A percentile compares a stretch with the other conserved stretches of the same genome.
phyloP scores from a whole-genome alignment of 192 early-diverging fungal species.

The Powellomyces hirtus region DNA sequence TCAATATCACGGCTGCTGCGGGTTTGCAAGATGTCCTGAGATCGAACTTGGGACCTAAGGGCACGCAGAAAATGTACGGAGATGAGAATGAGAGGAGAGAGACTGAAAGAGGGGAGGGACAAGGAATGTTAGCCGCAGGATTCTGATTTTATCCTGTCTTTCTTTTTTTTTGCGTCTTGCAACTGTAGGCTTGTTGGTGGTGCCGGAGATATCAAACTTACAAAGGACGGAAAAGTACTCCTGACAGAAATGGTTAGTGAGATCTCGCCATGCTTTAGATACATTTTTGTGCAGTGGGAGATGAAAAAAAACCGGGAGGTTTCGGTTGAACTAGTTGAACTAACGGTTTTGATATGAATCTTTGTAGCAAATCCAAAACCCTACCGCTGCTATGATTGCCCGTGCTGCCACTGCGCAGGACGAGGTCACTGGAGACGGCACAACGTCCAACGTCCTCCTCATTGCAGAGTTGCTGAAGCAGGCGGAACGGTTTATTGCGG shows the following conservation, averaged over 20 bases:
- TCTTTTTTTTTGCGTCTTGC: neutral
- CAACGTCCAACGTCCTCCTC: slow-evolving; percentile 93
- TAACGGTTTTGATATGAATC: neutral
- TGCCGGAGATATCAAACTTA: slow-evolving; percentile 92
- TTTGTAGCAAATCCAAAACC: slow-evolving; percentile 97
- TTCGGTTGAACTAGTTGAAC: no score
- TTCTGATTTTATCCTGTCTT: neutral
- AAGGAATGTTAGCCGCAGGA: neutral
- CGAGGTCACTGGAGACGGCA: slow-evolving; percentile 98
- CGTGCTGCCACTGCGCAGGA: slow-evolving; percentile 98
- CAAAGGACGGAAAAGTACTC: slow-evolving; percentile 99
- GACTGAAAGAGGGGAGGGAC: neutral
- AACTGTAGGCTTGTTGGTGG: slow-evolving; percentile 96
- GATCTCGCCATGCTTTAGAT: neutral
- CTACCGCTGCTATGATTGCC: slow-evolving; percentile 98
- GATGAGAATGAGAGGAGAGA: slow-evolving; percentile 23
- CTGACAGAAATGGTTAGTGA: slow-evolving; percentile 92
- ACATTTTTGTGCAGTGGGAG: no score
- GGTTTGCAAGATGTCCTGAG: slow-evolving; percentile 95
- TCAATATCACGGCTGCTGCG: slow-evolving; percentile 94
- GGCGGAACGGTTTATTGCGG: slow-evolving; percentile 86
- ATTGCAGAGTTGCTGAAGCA: slow-evolving; percentile 98
- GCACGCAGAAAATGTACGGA: slow-evolving; percentile 99
- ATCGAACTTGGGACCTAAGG: slow-evolving; percentile 96
- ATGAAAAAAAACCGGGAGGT: no score